A percentile compares a stretch with the other conserved stretches of the same genome.
Evolutionary conservation across 495 filamentous ascomycete species (phyloP).

Genomic region (Penicillium verhagenii): DNA sequence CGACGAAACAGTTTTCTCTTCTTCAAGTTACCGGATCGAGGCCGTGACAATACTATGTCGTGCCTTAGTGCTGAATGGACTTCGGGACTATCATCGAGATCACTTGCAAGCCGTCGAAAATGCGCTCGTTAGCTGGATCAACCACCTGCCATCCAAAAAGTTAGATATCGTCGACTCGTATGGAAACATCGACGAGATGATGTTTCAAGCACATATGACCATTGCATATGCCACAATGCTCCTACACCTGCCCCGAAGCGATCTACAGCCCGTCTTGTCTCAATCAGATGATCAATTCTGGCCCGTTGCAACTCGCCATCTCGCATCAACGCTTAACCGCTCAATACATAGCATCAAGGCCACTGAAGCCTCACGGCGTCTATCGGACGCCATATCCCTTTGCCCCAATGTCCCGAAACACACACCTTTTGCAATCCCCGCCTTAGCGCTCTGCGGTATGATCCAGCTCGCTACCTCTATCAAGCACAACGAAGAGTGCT

Average conservation of each 20-base stretch:
- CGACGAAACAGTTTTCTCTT: conserved; percentile 38
- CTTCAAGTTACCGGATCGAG: conserved; percentile 46
- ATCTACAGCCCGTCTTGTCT: conserved; percentile 32
- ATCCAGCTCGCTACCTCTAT: conserved; percentile 38
- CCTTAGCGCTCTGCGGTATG: conserved; percentile 36
- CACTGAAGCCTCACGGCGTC: conserved; percentile 39
- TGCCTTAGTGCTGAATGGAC: conserved; percentile 36
- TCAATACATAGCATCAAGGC: conserved; percentile 45
- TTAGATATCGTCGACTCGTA: conserved; percentile 45
- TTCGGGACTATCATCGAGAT: conserved; percentile 38
- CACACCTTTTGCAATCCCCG: conserved; percentile 36
- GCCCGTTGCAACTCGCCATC: conserved; percentile 26
- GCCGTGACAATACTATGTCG: conserved; percentile 37
- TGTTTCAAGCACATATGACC: conserved; percentile 44
- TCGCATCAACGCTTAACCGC: conserved; percentile 38
- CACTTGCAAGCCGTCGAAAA: conserved; percentile 46
- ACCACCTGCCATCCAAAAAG: conserved; percentile 41
- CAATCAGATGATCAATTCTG: conserved; percentile 29
- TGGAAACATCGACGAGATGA: conserved; percentile 47
- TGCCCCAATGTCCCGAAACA: conserved; percentile 39
- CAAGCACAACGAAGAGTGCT: conserved; percentile 38
- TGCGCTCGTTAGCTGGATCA: conserved; percentile 45
- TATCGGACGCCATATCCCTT: conserved; percentile 40
- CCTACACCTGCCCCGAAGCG: conserved; percentile 41
- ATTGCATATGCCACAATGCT: conserved; percentile 44